phyloP scores from a whole-genome alignment of 371 early-diverging fungal species.

The Mucor lusitanicus region DNA sequence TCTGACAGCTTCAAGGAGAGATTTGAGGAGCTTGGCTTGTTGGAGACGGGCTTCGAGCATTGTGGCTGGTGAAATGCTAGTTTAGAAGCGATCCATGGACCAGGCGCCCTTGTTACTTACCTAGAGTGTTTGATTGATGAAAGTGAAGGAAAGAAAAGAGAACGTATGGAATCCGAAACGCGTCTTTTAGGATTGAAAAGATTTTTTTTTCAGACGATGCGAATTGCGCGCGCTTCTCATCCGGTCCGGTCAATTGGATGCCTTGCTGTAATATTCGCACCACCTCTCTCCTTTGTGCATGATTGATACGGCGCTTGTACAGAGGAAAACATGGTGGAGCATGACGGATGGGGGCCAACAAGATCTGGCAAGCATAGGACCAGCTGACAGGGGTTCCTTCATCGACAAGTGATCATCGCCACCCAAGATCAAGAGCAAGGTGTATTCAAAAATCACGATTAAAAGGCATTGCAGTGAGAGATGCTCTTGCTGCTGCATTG shows the following conservation, averaged over 20 bases:
- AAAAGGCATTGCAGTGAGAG: background rate
- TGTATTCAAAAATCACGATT: no score
- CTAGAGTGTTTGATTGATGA: background rate
- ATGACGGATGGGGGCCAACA: no score
- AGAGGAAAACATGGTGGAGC: background rate
- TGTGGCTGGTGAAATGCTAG: slow-evolving; percentile 2
- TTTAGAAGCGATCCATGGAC: background rate
- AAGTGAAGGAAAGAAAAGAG: background rate
- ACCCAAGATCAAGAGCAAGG: no score
- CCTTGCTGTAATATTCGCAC: no score
- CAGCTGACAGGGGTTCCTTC: background rate
- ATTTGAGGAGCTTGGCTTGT: slow-evolving; percentile 83
- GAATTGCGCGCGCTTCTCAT: background rate
- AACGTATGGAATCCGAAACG: background rate
- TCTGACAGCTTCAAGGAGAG: slow-evolving; percentile 95
- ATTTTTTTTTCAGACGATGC: background rate
- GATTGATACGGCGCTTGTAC: background rate
- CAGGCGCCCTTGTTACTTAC: background rate
- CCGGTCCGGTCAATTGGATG: background rate
- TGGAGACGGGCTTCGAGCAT: slow-evolving; percentile 84
- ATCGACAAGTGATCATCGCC: no score
- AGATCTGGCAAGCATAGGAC: background rate
- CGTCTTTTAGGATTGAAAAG: background rate
- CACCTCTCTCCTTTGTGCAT: background rate
- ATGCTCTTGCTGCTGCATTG: background rate